Percentiles rank a stretch among this genome's conserved stretches.
Evolutionary conservation across 192 early-diverging fungal genomes (phyloP).

Genomic region (Coemansia sp.): DNA sequence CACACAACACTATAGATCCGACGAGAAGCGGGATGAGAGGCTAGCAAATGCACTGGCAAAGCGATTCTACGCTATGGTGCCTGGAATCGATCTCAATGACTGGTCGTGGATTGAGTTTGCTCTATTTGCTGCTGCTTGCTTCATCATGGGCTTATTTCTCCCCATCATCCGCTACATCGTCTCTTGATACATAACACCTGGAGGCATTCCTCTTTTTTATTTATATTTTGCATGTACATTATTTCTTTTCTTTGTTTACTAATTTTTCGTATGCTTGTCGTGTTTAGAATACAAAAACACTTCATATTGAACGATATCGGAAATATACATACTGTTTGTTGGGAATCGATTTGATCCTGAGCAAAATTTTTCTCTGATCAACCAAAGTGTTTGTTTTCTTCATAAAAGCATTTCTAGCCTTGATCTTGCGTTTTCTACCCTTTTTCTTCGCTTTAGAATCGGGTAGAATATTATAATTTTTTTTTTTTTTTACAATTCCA

Average conservation of each 20-base stretch:
- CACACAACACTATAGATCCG: not conserved
- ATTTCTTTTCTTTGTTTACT: not conserved
- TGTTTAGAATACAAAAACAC: not conserved
- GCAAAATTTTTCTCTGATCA: not conserved
- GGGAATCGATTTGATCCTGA: not conserved
- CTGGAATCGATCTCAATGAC: slow-evolving; percentile 45
- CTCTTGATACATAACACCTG: not conserved
- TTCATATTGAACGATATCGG: not conserved
- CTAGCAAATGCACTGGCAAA: slow-evolving; percentile 32
- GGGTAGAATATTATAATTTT: not conserved
- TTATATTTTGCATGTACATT: not conserved
- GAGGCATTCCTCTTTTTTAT: not conserved
- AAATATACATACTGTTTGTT: too few relatives aligned
- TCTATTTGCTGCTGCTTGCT: slow-evolving; percentile 39
- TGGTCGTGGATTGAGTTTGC: slow-evolving; percentile 54
- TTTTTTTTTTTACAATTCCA: not conserved
- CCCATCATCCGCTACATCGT: slow-evolving; percentile 29
- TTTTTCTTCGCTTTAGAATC: not conserved
- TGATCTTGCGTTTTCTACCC: not conserved
- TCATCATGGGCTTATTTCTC: slow-evolving; percentile 37
- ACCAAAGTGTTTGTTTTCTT: not conserved
- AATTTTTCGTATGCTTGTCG: not conserved
- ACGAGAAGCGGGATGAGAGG: slow-evolving; percentile 17
- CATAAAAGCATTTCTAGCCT: not conserved
- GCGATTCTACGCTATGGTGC: slow-evolving; percentile 37